Evolutionary conservation across 139 green algal genomes (phyloP).

Genomic region (Zygnema circumcarinatum): DNA sequence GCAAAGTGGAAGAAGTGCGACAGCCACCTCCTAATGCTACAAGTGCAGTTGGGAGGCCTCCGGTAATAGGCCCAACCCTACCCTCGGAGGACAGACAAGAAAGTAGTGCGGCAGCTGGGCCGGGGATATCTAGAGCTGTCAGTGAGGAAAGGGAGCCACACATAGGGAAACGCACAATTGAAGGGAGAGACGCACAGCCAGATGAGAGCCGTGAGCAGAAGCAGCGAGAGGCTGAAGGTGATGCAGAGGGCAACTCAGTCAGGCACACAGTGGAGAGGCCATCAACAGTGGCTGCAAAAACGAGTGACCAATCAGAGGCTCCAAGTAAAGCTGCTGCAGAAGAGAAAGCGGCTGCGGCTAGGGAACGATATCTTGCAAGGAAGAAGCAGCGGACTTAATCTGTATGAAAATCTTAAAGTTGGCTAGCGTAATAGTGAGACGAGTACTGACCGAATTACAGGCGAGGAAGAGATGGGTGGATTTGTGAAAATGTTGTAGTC

Average conservation of each 20-base stretch:
- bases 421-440: no score
- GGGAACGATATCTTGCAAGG: conserved; percentile 81
- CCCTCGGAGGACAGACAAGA: background rate
- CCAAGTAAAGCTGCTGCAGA: background rate
- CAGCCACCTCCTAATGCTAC: background rate
- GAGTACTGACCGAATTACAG: no score
- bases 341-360: conserved; percentile 58
- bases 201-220: background rate
- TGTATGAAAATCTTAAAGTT: no score
- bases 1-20: background rate
- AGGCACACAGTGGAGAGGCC: background rate
- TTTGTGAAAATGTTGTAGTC: no score
- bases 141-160: background rate
- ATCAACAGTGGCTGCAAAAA: background rate
- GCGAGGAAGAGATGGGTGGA: no score
- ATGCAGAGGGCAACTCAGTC: background rate
- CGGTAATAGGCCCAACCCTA: background rate
- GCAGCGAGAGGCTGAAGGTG: background rate
- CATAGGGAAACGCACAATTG: background rate
- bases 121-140: background rate
- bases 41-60: background rate
- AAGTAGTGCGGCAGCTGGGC: background rate
- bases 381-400: conserved; percentile 62
- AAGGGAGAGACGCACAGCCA: background rate
- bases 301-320: background rate